Base-by-base conservation (phyloP, 2,329 filamentous ascomycete species). In the Ophiocordyceps camponoti-rufipedis region DNA sequence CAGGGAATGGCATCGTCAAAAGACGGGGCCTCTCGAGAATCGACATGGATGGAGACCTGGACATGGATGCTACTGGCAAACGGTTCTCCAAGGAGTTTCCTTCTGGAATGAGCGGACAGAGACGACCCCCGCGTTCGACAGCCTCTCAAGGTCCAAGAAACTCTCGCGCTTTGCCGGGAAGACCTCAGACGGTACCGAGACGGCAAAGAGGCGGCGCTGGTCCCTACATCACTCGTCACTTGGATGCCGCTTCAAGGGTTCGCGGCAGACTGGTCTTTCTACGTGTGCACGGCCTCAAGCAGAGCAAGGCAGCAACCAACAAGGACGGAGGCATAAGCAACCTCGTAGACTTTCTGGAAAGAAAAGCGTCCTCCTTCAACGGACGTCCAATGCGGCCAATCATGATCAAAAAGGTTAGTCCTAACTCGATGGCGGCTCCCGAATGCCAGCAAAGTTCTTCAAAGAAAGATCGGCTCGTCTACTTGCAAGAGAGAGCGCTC, bases 341-440 rank as follows among this genome's bases (percentile, higher is more conserved):
- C 48, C 67, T 86, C 29, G 60, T 86, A 45, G 66, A 68, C 44
- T 86, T 85, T 57, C 63, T 87, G 50, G 80, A 86, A 62, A 75
- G 78, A 55, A 85, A 85, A 60, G 73, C 81, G 42, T 70, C 71
- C 46, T 63, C 69, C 51, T 67, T 76, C 54, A 65, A 66, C 48
- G 54, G 56, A 48, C 54, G 48, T 42, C 53, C 55, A 57, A 56
- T 65, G 55, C 68, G 72, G 55, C 66, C 68, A 52, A 67, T 84
- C 54, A 77, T 71, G 58, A 78, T 88, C 51, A 78, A 76, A 66
- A 85, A 85, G 79, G 83, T 87, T 83, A 76, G 80, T 82, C 61
- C 11, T 45, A 50, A 51, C 51, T 55, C 58, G 58, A 56, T 62
- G 56, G 48, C 35, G 51, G 47, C 35, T 47, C 40, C 47, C 44